These are phyloP conservation scores for Neophaeococcomyces aloes DNA, from an alignment of 2,329 filamentous ascomycete genomes.

Conservation along the genomic window DNA sequence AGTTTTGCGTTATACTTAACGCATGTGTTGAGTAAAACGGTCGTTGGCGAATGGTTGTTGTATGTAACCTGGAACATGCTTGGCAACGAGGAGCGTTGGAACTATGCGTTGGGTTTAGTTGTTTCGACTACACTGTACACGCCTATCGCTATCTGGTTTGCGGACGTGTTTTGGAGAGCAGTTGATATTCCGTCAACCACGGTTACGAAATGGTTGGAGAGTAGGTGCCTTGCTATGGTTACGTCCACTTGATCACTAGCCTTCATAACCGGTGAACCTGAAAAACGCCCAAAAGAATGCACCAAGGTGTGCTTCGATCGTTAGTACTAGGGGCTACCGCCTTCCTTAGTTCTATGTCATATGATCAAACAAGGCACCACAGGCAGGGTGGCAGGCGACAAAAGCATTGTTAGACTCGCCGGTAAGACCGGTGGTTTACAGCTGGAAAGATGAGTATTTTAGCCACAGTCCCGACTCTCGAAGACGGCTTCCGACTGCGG, in stretches of 20 bases:
- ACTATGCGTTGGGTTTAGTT: not conserved
- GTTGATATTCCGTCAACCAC: conserved; percentile 44
- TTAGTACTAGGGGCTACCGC: too few relatives aligned
- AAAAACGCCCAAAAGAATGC: too few relatives aligned
- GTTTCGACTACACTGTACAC: conserved; percentile 2
- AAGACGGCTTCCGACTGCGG: too few relatives aligned
- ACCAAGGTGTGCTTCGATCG: too few relatives aligned
- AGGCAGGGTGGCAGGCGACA: too few relatives aligned
- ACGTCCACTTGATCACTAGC: not conserved
- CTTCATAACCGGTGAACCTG: too few relatives aligned
- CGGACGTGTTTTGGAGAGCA: conserved; percentile 49
- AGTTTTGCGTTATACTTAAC: conserved; percentile 26
- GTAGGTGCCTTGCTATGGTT: conserved; percentile 11
- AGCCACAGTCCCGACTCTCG: too few relatives aligned
- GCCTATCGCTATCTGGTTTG: conserved; percentile 41
- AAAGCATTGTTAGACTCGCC: too few relatives aligned
- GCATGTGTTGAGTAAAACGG: conserved; percentile 16
- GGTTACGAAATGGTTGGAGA: conserved; percentile 42
- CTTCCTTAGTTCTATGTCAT: too few relatives aligned
- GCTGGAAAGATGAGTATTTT: too few relatives aligned
- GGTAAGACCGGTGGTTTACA: too few relatives aligned
- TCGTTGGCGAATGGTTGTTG: not conserved
- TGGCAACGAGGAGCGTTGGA: not conserved
- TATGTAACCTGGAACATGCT: not conserved
- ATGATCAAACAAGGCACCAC: too few relatives aligned